Evolutionary conservation across 2,329 filamentous ascomycete genomes (phyloP).

Genomic region (Penicillium olsonii): DNA sequence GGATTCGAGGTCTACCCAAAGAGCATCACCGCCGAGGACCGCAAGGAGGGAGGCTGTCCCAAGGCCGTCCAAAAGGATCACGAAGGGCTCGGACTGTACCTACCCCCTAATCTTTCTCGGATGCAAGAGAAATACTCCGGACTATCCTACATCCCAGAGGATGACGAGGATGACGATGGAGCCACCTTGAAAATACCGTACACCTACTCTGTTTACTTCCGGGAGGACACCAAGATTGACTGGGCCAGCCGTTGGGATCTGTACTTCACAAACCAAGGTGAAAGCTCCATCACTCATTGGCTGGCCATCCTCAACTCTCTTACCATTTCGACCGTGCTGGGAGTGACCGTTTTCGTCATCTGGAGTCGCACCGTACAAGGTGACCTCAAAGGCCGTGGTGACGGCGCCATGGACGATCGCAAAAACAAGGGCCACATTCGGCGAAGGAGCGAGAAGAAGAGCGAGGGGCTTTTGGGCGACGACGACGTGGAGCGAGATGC

Average conservation of each 20-base stretch:
- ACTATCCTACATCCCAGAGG: constrained; percentile 61
- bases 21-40: constrained; percentile 67
- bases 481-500: constrained; percentile 54
- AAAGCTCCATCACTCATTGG: constrained; percentile 81
- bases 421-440: constrained; percentile 55
- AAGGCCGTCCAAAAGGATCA: constrained; percentile 64
- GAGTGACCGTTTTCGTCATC: constrained; percentile 78
- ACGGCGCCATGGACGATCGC: constrained; percentile 66
- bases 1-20: constrained; percentile 90
- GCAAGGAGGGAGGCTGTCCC: constrained; percentile 68
- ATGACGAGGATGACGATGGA: constrained; percentile 62
- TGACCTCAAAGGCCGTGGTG: constrained; percentile 75
- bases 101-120: constrained; percentile 63
- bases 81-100: constrained; percentile 67
- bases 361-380: constrained; percentile 74
- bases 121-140: constrained; percentile 58
- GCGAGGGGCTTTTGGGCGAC: constrained; percentile 62
- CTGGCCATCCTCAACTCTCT: constrained; percentile 85
- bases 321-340: constrained; percentile 77
- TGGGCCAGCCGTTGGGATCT: constrained; percentile 86
- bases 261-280: constrained; percentile 85
- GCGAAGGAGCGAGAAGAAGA: constrained; percentile 52
- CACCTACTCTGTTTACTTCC: constrained; percentile 87
- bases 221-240: constrained; percentile 75
- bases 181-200: constrained; percentile 74